phyloP scores from a whole-genome alignment of 2,329 filamentous ascomycete genomes.

The Nemania sp. region DNA sequence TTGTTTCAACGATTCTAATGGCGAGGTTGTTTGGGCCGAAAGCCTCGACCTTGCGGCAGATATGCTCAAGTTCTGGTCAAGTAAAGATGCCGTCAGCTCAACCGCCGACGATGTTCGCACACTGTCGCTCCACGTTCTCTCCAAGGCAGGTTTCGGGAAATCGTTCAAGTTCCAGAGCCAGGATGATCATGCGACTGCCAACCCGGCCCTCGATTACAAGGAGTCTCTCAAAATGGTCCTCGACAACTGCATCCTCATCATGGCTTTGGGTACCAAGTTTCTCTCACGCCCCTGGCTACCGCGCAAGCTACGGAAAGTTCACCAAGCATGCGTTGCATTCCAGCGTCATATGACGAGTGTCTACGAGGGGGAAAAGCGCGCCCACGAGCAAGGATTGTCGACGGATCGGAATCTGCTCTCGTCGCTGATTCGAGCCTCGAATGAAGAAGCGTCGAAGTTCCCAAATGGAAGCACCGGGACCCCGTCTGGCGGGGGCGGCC shows the following conservation, averaged over 20 bases:
- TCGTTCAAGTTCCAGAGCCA: constrained; percentile 39
- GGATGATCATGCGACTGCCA: constrained; percentile 21
- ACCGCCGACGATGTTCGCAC: constrained; percentile 37
- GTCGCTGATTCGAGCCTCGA: no score
- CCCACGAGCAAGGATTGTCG: no score
- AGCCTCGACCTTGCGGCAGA: constrained; percentile 30
- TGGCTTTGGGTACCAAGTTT: constrained; percentile 34
- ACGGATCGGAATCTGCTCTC: no score
- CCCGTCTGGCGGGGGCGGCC: constrained; percentile 26
- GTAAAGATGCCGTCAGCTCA: constrained; percentile 25
- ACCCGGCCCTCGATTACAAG: constrained; percentile 32
- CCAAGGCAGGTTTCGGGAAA: constrained; percentile 39
- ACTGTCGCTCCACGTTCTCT: constrained; percentile 37
- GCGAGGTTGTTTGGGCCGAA: constrained; percentile 39
- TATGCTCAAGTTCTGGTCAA: constrained; percentile 39
- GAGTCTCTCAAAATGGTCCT: constrained; percentile 37
- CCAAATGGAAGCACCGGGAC: no score
- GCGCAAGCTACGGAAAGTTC: constrained; percentile 23
- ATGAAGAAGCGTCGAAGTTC: no score
- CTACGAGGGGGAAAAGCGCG: constrained; percentile 39
- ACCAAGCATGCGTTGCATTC: constrained; percentile 35
- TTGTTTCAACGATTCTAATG: constrained; percentile 40
- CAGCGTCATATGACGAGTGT: constrained; percentile 38
- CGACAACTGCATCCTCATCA: constrained; percentile 40
- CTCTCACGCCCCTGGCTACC: constrained; percentile 34